A percentile compares a stretch with the other conserved stretches of the same genome.
These are phyloP conservation scores for Stephanodiscus minutulus DNA, from an alignment of 108 stramenopile species.

Conservation along the genomic window DNA sequence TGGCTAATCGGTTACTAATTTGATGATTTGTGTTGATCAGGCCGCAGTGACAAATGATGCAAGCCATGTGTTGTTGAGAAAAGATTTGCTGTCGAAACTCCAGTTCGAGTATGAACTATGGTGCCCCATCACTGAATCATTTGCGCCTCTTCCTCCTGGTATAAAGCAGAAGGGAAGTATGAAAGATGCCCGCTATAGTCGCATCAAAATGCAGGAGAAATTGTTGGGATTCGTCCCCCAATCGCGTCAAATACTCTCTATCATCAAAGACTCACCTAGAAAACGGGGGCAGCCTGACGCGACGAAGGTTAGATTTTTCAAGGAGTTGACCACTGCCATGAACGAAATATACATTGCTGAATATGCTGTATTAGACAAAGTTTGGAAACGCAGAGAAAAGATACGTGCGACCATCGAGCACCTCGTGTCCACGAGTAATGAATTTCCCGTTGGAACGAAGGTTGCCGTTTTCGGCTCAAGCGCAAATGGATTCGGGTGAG, in stretches of 20 bases:
- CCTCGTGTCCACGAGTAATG: constrained; percentile 60
- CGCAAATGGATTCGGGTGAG: constrained; percentile 88
- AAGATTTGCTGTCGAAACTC: constrained; percentile 67
- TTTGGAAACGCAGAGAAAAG: constrained; percentile 63
- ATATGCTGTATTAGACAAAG: constrained; percentile 54
- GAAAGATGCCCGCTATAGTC: constrained; percentile 49
- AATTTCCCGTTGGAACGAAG: constrained; percentile 77
- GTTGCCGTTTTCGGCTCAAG: constrained; percentile 88
- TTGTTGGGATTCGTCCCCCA: constrained; percentile 74
- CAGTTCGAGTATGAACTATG: constrained; percentile 78
- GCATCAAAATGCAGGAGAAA: constrained; percentile 68
- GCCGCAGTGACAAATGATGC: constrained; percentile 60
- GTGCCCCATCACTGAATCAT: constrained; percentile 84
- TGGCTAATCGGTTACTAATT: background rate
- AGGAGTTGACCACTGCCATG: constrained; percentile 69
- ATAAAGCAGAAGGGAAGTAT: constrained; percentile 42
- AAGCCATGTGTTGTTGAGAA: constrained; percentile 60
- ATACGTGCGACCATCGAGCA: constrained; percentile 63
- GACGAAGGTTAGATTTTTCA: too few relatives aligned
- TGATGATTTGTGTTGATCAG: constrained; percentile 15
- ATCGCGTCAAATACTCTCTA: constrained; percentile 45
- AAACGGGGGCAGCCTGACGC: too few relatives aligned
- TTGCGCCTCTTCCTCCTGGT: constrained; percentile 61
- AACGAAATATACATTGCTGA: constrained; percentile 40
- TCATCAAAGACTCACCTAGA: constrained; percentile 23